phyloP scores from a whole-genome alignment of 495 filamentous ascomycete species.

The Podospora sp. region DNA sequence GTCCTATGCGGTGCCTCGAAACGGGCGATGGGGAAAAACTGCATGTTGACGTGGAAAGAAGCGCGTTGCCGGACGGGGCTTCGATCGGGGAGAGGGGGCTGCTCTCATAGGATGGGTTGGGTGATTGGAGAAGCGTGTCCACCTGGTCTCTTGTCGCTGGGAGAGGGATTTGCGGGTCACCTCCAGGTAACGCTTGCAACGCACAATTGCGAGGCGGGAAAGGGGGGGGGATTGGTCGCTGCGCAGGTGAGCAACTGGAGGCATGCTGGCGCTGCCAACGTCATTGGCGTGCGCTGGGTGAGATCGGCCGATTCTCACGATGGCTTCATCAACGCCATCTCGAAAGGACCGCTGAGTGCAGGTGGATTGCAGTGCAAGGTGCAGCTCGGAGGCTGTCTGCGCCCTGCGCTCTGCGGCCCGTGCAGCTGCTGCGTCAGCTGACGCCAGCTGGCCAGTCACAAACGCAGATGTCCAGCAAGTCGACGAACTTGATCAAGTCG shows the following conservation, averaged over 20 bases:
- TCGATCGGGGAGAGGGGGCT: background rate
- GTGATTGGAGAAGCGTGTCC: conserved; percentile 18
- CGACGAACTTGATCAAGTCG: background rate
- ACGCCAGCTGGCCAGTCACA: background rate
- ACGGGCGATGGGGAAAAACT: conserved; percentile 4
- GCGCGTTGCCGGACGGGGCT: conserved; percentile 1
- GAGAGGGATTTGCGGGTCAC: background rate
- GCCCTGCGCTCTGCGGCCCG: background rate
- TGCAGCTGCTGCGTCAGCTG: background rate
- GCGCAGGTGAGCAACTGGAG: background rate
- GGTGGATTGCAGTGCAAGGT: background rate
- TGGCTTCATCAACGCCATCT: background rate
- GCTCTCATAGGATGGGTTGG: background rate
- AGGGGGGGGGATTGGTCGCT: background rate
- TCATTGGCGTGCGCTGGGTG: background rate
- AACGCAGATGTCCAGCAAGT: background rate
- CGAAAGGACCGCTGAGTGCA: background rate
- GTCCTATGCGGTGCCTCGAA: background rate
- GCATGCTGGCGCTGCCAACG: background rate
- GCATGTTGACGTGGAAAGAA: conserved; percentile 21
- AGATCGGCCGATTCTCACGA: conserved; percentile 4
- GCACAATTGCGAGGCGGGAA: conserved; percentile 2
- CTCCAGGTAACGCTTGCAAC: no score
- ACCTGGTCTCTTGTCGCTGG: background rate
- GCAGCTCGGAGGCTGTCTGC: background rate